Conservation (phyloP, 257 asterid species). For the Solanum piurae region DNA sequence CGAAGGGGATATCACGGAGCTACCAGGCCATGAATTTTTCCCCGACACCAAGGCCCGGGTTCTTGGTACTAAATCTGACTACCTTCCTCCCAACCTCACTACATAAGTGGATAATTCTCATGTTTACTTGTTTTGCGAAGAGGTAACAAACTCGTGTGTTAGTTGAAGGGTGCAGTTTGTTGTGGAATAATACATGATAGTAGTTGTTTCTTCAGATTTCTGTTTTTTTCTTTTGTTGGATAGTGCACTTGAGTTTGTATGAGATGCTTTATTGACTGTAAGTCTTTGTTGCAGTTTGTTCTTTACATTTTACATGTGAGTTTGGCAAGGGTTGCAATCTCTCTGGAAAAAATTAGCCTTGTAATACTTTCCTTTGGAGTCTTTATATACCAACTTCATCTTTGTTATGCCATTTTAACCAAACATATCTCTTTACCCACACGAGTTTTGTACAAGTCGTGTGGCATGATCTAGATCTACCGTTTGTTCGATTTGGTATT, state of each 20-base stretch:
- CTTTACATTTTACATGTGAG: neutral
- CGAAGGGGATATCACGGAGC: conserved; percentile 50
- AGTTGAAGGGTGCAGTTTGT: neutral
- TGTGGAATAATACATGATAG: neutral
- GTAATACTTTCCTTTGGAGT: neutral
- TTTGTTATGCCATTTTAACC: neutral
- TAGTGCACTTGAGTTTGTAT: neutral
- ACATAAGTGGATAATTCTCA: conserved; percentile 18
- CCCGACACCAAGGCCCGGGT: conserved; percentile 64
- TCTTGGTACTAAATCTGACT: conserved; percentile 63
- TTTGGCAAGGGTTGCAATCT: neutral
- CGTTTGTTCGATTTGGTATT: neutral
- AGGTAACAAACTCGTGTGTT: neutral
- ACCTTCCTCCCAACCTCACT: conserved; percentile 70
- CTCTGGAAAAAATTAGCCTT: neutral
- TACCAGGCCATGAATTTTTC: conserved; percentile 59
- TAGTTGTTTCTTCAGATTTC: neutral
- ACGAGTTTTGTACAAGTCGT: neutral
- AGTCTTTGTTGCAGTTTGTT: neutral
- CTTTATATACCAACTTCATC: neutral
- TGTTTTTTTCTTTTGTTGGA: neutral
- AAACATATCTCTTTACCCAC: neutral
- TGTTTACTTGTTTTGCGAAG: neutral
- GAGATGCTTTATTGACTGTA: neutral
- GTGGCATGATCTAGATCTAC: neutral